Conservation (phyloP, 352 stramenopile genomes). For the Phytophthora niederhauseri region DNA sequence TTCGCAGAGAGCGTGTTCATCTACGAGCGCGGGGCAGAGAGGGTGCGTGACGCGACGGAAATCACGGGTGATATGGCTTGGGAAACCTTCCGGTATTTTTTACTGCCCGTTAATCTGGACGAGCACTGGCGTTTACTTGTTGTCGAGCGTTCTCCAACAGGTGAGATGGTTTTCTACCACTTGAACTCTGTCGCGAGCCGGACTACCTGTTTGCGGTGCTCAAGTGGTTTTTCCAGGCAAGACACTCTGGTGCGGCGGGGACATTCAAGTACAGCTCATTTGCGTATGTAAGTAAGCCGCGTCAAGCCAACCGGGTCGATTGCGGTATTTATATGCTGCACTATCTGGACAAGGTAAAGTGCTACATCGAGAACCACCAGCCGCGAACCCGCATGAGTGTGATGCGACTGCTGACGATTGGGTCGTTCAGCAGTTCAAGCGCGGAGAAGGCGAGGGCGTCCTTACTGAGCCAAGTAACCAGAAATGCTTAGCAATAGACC, state of each 20-base stretch:
- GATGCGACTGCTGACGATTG: too few species aligned
- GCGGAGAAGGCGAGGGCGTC: too few species aligned
- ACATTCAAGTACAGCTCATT: not conserved
- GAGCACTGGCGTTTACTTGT: not conserved
- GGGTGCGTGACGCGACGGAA: not conserved
- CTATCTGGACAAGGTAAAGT: not conserved
- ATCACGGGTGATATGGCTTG: not conserved
- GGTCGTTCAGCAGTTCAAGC: too few species aligned
- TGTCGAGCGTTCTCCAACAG: not conserved
- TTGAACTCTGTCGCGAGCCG: not conserved
- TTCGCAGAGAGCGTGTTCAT: not conserved
- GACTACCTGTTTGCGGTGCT: not conserved
- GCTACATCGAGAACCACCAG: not conserved
- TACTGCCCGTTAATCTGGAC: not conserved
- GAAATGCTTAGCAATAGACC: too few species aligned
- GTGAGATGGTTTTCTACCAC: not conserved
- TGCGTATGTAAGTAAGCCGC: not conserved
- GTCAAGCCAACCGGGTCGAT: not conserved
- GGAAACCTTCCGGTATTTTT: not conserved
- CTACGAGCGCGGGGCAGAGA: not conserved
- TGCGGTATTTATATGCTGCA: not conserved
- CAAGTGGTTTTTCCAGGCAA: not conserved
- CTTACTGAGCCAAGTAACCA: too few species aligned
- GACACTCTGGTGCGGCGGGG: too few species aligned
- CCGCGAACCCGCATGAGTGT: too few species aligned